A percentile compares a stretch with the other conserved stretches of the same genome.
phyloP scores from a whole-genome alignment of 495 filamentous ascomycete genomes.

The Geopyxis carbonaria region DNA sequence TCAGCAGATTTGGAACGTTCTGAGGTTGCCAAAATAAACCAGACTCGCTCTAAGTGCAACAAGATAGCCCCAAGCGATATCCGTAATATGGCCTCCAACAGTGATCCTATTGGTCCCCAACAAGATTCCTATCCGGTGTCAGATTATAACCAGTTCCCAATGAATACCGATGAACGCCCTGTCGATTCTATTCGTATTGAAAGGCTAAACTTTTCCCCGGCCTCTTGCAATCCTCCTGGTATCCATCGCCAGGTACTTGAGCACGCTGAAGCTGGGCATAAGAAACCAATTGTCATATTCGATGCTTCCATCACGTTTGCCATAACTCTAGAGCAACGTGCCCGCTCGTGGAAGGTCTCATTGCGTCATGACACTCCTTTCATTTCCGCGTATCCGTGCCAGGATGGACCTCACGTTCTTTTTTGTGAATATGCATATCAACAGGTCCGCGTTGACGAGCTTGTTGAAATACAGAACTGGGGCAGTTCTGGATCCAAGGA shows the following conservation, averaged over 20 bases:
- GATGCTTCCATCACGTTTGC: constrained; percentile 52
- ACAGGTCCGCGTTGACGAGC: constrained; percentile 37
- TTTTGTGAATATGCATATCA: constrained; percentile 49
- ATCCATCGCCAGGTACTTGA: constrained; percentile 12
- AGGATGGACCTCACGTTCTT: constrained; percentile 49
- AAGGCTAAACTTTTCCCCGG: constrained; percentile 35
- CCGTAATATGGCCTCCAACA: constrained; percentile 40
- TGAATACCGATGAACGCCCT: constrained; percentile 27
- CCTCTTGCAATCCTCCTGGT: constrained; percentile 12
- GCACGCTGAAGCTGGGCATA: constrained; percentile 21
- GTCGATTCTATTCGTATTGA: constrained; percentile 50
- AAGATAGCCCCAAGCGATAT: constrained; percentile 37
- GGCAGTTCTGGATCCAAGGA: constrained; percentile 26
- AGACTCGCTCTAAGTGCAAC: constrained; percentile 31
- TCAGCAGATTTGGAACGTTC: constrained; percentile 42
- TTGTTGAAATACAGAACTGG: constrained; percentile 48
- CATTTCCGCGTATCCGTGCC: constrained; percentile 47
- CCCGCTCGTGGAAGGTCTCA: constrained; percentile 41
- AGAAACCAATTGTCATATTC: constrained; percentile 28
- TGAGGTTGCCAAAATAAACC: constrained; percentile 45
- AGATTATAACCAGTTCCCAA: constrained; percentile 41
- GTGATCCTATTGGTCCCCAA: constrained; percentile 45
- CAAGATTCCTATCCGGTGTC: constrained; percentile 38
- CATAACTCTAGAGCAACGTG: constrained; percentile 35
- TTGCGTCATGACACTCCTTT: constrained; percentile 50